Percentiles rank a stretch among this genome's conserved stretches.
These are phyloP conservation scores for Aureobasidium sp. DNA, from an alignment of 2,329 filamentous ascomycete species.

Conservation along the genomic window DNA sequence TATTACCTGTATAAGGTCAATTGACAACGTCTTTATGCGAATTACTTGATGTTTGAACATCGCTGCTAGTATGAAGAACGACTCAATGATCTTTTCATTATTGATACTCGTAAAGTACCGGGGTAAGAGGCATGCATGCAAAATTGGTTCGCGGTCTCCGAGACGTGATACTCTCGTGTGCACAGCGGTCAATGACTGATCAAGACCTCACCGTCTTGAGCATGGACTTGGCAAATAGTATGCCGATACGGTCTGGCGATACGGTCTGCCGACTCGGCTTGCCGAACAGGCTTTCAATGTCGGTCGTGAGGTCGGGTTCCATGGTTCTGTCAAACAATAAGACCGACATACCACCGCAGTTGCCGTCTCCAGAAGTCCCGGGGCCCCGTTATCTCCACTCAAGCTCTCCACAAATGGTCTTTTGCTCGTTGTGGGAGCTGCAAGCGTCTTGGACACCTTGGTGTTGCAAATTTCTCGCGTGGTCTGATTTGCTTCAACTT, in stretches of 20 bases:
- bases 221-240: background rate
- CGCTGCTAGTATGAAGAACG: background rate
- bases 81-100: background rate
- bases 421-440: background rate
- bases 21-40: background rate
- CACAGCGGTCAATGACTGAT: background rate
- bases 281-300: background rate
- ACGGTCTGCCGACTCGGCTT: slow-evolving; percentile 6
- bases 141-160: background rate
- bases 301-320: background rate
- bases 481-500: background rate
- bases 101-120: background rate
- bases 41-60: background rate
- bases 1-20: background rate
- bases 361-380: background rate
- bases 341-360: background rate
- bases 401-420: background rate
- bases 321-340: background rate
- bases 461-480: background rate
- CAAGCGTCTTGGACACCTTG: slow-evolving; percentile 8
- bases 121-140: background rate
- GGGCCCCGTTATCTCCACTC: slow-evolving; percentile 7
- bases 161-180: background rate
- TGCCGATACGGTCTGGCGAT: too few species aligned
- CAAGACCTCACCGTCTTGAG: background rate